Percentiles rank a stretch among this genome's conserved stretches.
Evolutionary conservation across 2,329 filamentous ascomycete species (phyloP).

Genomic region (Niveomyces coronatus): DNA sequence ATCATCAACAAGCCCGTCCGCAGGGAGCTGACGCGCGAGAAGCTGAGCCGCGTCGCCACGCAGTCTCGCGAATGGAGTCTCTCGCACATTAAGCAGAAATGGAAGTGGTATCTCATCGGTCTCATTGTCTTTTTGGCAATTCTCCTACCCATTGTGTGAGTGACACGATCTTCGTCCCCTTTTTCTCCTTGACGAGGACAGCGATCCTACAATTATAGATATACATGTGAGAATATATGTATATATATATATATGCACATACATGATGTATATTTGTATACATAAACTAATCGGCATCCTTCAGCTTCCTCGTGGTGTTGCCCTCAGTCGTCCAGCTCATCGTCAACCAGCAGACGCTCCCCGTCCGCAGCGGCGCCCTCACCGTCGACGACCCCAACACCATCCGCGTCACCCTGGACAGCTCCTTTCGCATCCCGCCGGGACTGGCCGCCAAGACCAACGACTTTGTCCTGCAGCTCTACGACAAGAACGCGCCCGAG

Average conservation of each 20-base stretch:
- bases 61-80: constrained; percentile 14
- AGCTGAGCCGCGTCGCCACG: not conserved
- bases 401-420: constrained; percentile 27
- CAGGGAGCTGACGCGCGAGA: constrained; percentile 20
- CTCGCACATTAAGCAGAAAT: constrained; percentile 31
- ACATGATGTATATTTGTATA: not conserved
- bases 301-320: constrained; percentile 35
- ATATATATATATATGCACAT: too few relatives aligned
- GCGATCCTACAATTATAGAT: too few relatives aligned
- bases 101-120: constrained; percentile 33
- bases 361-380: constrained; percentile 26
- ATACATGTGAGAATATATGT: too few relatives aligned
- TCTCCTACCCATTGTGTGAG: constrained; percentile 10
- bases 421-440: constrained; percentile 25
- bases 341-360: constrained; percentile 30
- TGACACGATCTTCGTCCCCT: not conserved
- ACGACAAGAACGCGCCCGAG: constrained; percentile 26
- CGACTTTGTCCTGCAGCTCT: constrained; percentile 28
- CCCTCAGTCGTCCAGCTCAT: constrained; percentile 36
- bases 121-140: constrained; percentile 15
- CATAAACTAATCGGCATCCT: not conserved
- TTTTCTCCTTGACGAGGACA: not conserved
- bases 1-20: constrained; percentile 16
- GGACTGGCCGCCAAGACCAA: constrained; percentile 25
- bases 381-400: constrained; percentile 21